Conservation (phyloP, 495 filamentous ascomycete species). For the Xylaria grammica region DNA sequence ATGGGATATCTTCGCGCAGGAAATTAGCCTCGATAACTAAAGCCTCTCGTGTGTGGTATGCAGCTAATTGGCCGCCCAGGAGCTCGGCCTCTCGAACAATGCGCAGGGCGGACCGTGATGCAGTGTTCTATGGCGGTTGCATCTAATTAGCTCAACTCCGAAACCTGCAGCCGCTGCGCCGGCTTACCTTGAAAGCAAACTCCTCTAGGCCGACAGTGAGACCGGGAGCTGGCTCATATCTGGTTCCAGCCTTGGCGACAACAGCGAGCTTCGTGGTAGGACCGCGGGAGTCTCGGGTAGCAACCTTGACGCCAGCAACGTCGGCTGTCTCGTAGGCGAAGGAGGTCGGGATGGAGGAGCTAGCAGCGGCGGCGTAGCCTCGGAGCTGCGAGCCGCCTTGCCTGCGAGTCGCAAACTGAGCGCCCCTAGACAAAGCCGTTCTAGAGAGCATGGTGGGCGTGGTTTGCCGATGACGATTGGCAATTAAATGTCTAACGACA, state of each 20-base stretch:
- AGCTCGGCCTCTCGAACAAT: conserved; percentile 95
- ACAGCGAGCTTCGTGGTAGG: conserved; percentile 89
- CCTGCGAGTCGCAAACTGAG: conserved; percentile 73
- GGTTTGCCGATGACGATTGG: conserved; percentile 54
- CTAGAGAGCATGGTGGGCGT: conserved; percentile 82
- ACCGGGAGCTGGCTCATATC: conserved; percentile 88
- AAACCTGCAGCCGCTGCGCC: conserved; percentile 16
- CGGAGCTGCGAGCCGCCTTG: conserved; percentile 67
- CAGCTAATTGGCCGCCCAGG: conserved; percentile 80
- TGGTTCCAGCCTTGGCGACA: conserved; percentile 89
- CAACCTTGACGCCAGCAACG: conserved; percentile 85
- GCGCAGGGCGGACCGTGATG: conserved; percentile 83
- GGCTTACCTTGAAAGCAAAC: conserved; percentile 93
- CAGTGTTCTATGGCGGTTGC: conserved; percentile 68
- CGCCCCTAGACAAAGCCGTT: conserved; percentile 76
- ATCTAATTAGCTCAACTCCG: conserved; percentile 56
- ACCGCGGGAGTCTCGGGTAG: conserved; percentile 82
- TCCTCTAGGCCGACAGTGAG: conserved; percentile 87
- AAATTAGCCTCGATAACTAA: conserved; percentile 91
- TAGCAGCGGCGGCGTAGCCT: conserved; percentile 75
- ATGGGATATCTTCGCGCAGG: conserved; percentile 91
- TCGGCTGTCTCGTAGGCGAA: conserved; percentile 89
- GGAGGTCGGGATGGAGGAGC: conserved; percentile 65
- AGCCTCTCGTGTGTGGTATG: conserved; percentile 91
- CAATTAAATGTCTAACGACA: conserved; percentile 48